Conservation (phyloP, 2,329 filamentous ascomycete species). For the Saccharata proteae region DNA sequence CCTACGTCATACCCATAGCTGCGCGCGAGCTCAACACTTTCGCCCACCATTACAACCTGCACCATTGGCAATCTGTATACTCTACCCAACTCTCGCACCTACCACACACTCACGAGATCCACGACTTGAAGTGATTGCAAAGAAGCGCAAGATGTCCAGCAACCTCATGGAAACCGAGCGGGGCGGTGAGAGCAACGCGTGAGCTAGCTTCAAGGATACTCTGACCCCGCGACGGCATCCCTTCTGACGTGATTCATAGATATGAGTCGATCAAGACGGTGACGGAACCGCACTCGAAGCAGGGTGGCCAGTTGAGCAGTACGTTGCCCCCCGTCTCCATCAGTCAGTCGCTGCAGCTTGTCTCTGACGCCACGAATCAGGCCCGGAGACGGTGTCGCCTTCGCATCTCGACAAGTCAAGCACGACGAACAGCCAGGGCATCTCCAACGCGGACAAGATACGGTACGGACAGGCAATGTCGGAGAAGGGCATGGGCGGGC, state of each 20-base stretch:
- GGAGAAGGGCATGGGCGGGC: slow-evolving; percentile 43
- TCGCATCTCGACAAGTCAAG: slow-evolving; percentile 20
- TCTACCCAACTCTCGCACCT: too few relatives aligned
- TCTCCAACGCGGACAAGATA: slow-evolving; percentile 36
- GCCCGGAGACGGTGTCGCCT: slow-evolving; percentile 11
- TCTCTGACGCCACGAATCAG: slow-evolving; percentile 6
- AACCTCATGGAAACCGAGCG: slow-evolving; percentile 47
- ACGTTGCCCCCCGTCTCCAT: slow-evolving; percentile 7
- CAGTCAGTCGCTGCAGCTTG: neutral
- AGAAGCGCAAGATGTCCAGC: too few relatives aligned
- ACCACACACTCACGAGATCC: too few relatives aligned
- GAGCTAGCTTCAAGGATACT: neutral
- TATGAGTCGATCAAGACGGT: slow-evolving; percentile 47
- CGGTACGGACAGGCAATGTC: slow-evolving; percentile 45
- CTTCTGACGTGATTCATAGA: slow-evolving; percentile 20
- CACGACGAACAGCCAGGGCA: slow-evolving; percentile 29
- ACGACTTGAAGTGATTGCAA: too few relatives aligned
- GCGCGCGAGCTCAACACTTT: too few relatives aligned
- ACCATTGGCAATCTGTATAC: too few relatives aligned
- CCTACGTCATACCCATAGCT: too few relatives aligned
- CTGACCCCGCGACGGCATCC: neutral
- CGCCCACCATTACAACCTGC: too few relatives aligned
- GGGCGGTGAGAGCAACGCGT: slow-evolving; percentile 43
- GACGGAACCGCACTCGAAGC: slow-evolving; percentile 38
- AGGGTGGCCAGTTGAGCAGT: slow-evolving; percentile 46